Evolutionary conservation across 768 basidiomycete genomes (phyloP).

Genomic region (Russula abietina): DNA sequence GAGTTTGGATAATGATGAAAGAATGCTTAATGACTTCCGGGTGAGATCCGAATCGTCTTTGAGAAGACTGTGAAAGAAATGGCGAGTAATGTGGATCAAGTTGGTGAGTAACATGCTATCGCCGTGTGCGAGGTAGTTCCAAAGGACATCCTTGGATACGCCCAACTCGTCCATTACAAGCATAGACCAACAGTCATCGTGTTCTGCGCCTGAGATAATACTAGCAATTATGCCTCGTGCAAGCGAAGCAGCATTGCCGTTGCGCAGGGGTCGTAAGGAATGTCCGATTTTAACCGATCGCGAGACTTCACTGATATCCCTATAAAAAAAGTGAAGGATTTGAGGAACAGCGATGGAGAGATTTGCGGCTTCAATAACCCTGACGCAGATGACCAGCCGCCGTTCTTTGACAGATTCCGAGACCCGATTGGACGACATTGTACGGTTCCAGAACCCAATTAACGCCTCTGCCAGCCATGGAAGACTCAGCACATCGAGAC

Average conservation of each 20-base stretch:
- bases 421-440: background rate
- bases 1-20: background rate
- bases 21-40: background rate
- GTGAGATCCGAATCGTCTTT: background rate
- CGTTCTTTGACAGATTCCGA: background rate
- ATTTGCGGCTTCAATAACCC: background rate
- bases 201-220: background rate
- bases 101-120: background rate
- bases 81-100: conserved; percentile 5
- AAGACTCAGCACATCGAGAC: background rate
- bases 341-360: background rate
- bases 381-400: background rate
- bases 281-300: background rate
- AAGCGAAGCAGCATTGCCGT: background rate
- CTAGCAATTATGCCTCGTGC: background rate
- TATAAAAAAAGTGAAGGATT: background rate
- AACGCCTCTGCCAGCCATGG: background rate
- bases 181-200: background rate
- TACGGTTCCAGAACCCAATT: background rate
- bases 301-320: background rate
- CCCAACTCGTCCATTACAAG: background rate
- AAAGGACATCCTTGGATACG: background rate
- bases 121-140: background rate
- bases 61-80: background rate
- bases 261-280: background rate